Base-by-base conservation (phyloP, 176 grass and related monocot genomes). In the Musa acuminata region DNA sequence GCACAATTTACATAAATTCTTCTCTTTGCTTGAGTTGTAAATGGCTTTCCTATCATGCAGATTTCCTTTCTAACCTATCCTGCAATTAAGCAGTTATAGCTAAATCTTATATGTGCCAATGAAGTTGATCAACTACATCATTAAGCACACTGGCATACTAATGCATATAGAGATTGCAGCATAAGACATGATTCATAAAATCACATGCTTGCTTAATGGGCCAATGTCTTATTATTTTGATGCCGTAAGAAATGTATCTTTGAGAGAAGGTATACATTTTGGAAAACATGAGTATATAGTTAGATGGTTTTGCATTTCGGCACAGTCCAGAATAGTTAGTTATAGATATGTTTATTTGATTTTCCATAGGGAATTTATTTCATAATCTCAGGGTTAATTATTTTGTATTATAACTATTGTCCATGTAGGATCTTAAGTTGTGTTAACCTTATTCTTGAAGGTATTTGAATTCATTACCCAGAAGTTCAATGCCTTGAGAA, bases 401-500 rank as follows among this genome's bases (percentile, higher is more conserved):
- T 53, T 77, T 77, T 51, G 16, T 49, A n/a, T 69, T 71, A 71
- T 1, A 19, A 22, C 27, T 51, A 11, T n/a, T 5, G 2, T 48
- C 8, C 8, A 10, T 71, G 0, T 8, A 23, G 7, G 43, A 51
- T 51, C 20, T 51, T 71, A 52, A 49, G 12, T 52, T 21, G 4
- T 21, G 10, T 52, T 73, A 80, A 66, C 62, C 85, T 79, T 78
- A 75, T 25, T 73, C 70, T 83, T 99, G 82, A 84, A 99, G 95
- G 89, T 91, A 77, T 94, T 94, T 68, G 90, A 99, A 50, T 99
- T 94, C 78, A 83, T 94, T 65, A 86, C 93, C 74, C 95, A 99
- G 80, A 99, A 94, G 80, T 89, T 99, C 64, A 94, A 94, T 80
- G 90, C 90, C 53, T 91, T 99, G 86, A 99, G 90, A 83, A 99